phyloP scores from a whole-genome alignment of 139 green algal species.

The Tetradesmus lagerheimii region DNA sequence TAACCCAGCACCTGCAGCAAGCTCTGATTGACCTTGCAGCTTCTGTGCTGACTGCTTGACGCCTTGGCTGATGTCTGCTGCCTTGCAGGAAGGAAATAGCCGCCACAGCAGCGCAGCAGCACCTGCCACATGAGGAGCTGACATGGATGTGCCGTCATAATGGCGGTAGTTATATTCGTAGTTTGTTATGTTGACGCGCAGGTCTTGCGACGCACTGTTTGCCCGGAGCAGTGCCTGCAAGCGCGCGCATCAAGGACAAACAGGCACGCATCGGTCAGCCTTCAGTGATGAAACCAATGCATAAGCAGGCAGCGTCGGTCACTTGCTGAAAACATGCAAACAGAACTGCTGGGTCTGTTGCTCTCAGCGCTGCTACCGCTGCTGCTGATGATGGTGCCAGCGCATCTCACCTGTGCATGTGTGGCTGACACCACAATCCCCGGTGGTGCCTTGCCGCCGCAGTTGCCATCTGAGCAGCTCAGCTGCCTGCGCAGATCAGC shows the following conservation, averaged over 20 bases:
- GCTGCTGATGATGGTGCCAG: background rate
- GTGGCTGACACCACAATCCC: slow-evolving; percentile 10
- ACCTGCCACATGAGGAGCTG: slow-evolving; percentile 39
- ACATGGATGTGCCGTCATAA: slow-evolving; percentile 47
- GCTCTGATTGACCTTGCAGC: background rate
- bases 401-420: background rate
- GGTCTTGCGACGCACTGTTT: background rate
- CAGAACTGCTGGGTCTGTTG: background rate
- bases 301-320: too few species aligned
- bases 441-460: background rate
- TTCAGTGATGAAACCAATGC: background rate
- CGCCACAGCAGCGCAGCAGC: slow-evolving; percentile 37
- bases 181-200: slow-evolving; percentile 3
- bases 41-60: slow-evolving; percentile 14
- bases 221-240: background rate
- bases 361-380: background rate
- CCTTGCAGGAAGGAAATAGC: slow-evolving; percentile 20
- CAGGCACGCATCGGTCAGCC: background rate
- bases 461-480: background rate
- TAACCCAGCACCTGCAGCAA: slow-evolving; percentile 16
- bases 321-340: background rate
- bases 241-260: background rate
- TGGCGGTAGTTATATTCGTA: slow-evolving; percentile 37
- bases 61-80: slow-evolving; percentile 3
- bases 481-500: background rate